These are phyloP conservation scores for Diophrys appendiculata DNA, from an alignment of 73 alveolate genomes.

Conservation along the genomic window DNA sequence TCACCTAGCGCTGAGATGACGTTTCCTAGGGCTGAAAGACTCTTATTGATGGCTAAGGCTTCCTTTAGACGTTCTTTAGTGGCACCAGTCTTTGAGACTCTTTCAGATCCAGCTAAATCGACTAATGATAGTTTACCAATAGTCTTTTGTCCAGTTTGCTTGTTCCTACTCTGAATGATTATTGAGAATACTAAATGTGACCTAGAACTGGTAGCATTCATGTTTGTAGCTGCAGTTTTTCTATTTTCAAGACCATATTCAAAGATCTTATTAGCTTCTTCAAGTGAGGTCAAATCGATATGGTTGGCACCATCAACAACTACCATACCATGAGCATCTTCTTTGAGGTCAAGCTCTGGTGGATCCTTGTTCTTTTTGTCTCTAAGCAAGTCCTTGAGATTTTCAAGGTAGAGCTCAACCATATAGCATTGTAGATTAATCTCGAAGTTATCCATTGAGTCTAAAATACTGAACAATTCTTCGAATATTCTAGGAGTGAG, in stretches of 20 bases:
- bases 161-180: constrained; percentile 45
- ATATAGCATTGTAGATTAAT: constrained; percentile 56
- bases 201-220: constrained; percentile 74
- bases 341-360: constrained; percentile 54
- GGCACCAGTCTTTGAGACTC: constrained; percentile 59
- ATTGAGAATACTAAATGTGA: constrained; percentile 76
- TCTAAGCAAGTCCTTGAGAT: constrained; percentile 56
- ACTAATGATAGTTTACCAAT: constrained; percentile 65
- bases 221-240: constrained; percentile 65
- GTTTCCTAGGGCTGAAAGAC: constrained; percentile 87
- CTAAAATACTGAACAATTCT: constrained; percentile 67
- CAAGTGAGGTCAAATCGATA: constrained; percentile 1
- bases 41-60: constrained; percentile 87
- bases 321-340: constrained; percentile 58
- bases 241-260: constrained; percentile 51
- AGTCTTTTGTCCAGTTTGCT: constrained; percentile 24
- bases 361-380: constrained; percentile 5
- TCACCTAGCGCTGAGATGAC: constrained; percentile 83
- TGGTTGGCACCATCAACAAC: constrained; percentile 33
- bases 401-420: constrained; percentile 70
- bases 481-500: constrained; percentile 92
- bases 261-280: constrained; percentile 32
- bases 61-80: constrained; percentile 68
- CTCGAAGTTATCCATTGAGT: constrained; percentile 52
- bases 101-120: constrained; percentile 67